Conservation (phyloP, 805 yeast genomes). For the Zygosaccharomyces kombuchaensis region DNA sequence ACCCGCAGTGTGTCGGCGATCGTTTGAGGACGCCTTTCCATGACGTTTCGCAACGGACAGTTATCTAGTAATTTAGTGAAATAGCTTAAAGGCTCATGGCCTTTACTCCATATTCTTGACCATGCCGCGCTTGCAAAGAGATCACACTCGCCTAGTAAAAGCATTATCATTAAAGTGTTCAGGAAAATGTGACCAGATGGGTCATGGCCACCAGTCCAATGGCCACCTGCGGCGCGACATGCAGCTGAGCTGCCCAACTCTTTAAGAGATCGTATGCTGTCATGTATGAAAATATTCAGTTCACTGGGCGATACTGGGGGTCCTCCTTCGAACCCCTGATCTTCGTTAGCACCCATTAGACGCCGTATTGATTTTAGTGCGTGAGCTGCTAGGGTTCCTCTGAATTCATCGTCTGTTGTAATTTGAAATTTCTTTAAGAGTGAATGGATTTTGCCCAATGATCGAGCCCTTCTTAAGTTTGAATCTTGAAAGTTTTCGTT, state of each 20-base stretch:
- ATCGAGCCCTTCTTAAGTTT: conserved; percentile 14
- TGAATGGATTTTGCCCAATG: conserved; percentile 15
- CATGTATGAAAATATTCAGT: conserved; percentile 16
- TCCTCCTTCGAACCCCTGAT: not conserved
- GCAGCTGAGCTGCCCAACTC: conserved; percentile 35
- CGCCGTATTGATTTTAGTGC: conserved; percentile 11
- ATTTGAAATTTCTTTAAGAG: conserved; percentile 4
- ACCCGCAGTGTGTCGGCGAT: conserved; percentile 5
- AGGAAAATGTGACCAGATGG: conserved; percentile 93
- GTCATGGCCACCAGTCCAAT: conserved; percentile 86
- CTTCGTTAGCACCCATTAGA: conserved; percentile 7
- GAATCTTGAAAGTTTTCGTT: conserved; percentile 20
- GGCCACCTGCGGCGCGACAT: conserved; percentile 59
- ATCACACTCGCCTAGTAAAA: conserved; percentile 57
- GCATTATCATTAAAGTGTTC: conserved; percentile 40
- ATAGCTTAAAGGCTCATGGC: not conserved
- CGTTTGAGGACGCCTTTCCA: conserved; percentile 8
- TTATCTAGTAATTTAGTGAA: conserved; percentile 12
- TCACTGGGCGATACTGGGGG: conserved; percentile 11
- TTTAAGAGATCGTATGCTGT: conserved; percentile 13
- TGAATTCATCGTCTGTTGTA: conserved; percentile 3
- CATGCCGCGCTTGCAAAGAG: conserved; percentile 16
- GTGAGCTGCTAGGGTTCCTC: conserved; percentile 1
- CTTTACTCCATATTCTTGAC: conserved; percentile 3
- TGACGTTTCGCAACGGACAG: conserved; percentile 14